Base-by-base conservation (phyloP, 805 yeast genomes). In the Starmera quercuum region DNA sequence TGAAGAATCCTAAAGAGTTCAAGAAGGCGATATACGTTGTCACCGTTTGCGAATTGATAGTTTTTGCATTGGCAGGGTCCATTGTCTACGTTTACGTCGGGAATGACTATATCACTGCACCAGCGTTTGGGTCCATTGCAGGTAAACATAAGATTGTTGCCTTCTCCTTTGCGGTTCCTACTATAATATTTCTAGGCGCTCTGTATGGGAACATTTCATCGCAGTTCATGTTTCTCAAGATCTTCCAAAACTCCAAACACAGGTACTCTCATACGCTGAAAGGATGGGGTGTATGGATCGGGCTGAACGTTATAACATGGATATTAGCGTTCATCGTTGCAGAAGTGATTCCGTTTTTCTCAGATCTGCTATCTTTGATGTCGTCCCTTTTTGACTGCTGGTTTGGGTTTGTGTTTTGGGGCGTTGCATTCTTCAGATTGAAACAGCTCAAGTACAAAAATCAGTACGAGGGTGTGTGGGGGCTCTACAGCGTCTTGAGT, bases 371-470 rank as follows among this genome's bases (percentile, higher is more conserved):
- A 22, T 64, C 78, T 4, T 55, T 75, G 44, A 73, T 75, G 79
- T 68, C 74, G 11, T 73, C 82, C 3, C 56, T 75, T 33, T 75
- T 75, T 45, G 81, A 75, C 50, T 73, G 80, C 49, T 75, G 79
- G 77, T 75, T 75, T 42, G 81, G 81, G 0, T 75, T 73, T 44
- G 71, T 74, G 6, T 75, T 74, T 44, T 75, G 81, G 81, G 72
- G 78, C 12, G 66, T 71, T 20, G 80, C 81, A 0, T 75, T 51
- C 50, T 64, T 71, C 47, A 63, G 66, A 44, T 54, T 73, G 42
- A 61, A 61, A 40, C 54, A 57, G 32, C 54, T 53, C n/a, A 52
- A 54, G 22, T 49, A 53, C 30, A 54, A 54, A 32, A 52, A 53
- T 6, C 47, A 54, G 15, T 53, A 46, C 20, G 39, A 46, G 20